Evolutionary conservation across 75 land plant genomes (phyloP).

Genomic region (Picea glauca): DNA sequence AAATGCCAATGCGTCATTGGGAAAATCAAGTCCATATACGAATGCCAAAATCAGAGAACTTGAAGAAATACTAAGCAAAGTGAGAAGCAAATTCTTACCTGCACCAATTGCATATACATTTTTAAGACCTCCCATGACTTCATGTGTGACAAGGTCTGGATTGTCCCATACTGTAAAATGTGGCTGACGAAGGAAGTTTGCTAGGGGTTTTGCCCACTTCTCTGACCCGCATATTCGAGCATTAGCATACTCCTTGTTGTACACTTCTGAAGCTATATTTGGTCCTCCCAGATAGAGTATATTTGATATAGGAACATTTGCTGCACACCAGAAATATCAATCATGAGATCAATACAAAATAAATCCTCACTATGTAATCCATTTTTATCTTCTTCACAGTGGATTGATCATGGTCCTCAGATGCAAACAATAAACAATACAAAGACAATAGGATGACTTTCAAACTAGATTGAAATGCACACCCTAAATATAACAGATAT

Average conservation of each 20-base stretch:
- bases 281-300: constrained; percentile 97
- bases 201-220: constrained; percentile 94
- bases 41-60: background rate
- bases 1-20: background rate
- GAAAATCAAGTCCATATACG: background rate
- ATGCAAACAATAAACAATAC: constrained; percentile 2
- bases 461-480: background rate
- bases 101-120: constrained; percentile 99
- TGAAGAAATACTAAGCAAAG: background rate
- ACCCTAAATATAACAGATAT: background rate
- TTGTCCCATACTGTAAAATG: constrained; percentile 99
- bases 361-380: background rate
- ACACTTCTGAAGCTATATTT: constrained; percentile 97
- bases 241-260: constrained; percentile 98
- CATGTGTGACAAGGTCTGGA: constrained; percentile 91
- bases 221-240: constrained; percentile 97
- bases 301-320: constrained; percentile 83
- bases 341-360: constrained; percentile 5
- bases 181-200: constrained; percentile 89
- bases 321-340: constrained; percentile 29
- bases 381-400: background rate
- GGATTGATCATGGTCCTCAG: background rate
- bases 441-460: background rate
- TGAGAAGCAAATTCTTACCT: constrained; percentile 41
- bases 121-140: constrained; percentile 98